phyloP scores from a whole-genome alignment of 1,139 yeast genomes.

The Geotrichum aggregatum region DNA sequence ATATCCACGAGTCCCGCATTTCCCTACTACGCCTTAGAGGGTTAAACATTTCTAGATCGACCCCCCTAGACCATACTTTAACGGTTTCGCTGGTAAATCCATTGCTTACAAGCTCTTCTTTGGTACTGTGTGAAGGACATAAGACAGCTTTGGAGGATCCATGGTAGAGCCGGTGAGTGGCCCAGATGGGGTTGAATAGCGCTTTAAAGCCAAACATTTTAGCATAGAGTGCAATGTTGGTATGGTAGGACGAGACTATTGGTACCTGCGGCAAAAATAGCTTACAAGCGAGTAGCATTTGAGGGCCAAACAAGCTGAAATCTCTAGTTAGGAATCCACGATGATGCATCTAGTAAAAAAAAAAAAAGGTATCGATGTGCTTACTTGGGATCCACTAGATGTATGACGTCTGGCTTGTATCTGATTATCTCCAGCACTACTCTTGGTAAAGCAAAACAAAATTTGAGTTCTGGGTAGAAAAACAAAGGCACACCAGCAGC shows the following conservation, averaged over 20 bases:
- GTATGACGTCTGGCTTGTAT: constrained; percentile 26
- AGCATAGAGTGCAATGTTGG: constrained; percentile 27
- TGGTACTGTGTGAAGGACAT: constrained; percentile 25
- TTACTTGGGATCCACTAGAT: constrained; percentile 26
- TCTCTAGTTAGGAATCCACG: neutral
- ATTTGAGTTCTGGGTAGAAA: constrained; percentile 27
- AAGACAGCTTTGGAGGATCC: constrained; percentile 22
- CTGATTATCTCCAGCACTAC: constrained; percentile 18
- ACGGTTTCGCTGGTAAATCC: constrained; percentile 22
- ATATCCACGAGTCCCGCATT: constrained; percentile 21
- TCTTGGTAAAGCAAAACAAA: constrained; percentile 22
- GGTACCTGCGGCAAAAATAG: constrained; percentile 24
- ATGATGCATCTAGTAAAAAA: neutral
- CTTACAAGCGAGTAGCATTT: constrained; percentile 23
- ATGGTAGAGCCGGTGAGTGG: constrained; percentile 24
- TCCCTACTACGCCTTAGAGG: constrained; percentile 17
- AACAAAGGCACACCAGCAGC: constrained; percentile 25
- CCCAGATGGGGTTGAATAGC: constrained; percentile 26
- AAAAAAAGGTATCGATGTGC: neutral
- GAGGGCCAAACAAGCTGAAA: constrained; percentile 25
- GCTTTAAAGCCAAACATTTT: constrained; percentile 25
- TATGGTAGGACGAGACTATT: constrained; percentile 26
- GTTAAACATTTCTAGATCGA: constrained; percentile 22
- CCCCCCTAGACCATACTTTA: constrained; percentile 26
- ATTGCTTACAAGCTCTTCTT: constrained; percentile 22